Evolutionary conservation across 805 yeast species (phyloP), one percentile per base, ranked within the genome.

Genomic region (Wickerhamomyces bovis): DNA sequence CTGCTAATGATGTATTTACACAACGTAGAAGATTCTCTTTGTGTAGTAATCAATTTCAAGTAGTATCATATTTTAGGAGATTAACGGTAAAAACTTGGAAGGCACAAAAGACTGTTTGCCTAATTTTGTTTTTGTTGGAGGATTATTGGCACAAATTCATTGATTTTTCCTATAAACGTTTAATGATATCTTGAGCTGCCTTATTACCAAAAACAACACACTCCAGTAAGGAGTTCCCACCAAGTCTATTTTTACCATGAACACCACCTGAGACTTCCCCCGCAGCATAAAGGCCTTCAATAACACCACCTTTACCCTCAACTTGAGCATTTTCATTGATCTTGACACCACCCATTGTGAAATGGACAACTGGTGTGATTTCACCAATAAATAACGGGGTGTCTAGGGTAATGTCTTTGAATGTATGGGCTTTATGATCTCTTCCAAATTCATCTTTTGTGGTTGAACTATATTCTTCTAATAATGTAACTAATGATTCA

Each of bases 211-310:
- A 80, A 0, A 80, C 84, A 22, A 53, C 56, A 44, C 62, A 58
- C 41, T 58, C 62, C 28, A 58, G 39, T 9, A 58, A 43, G 16
- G 60, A 55, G 42, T 58, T 58, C 15, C 62, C 62, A n/a, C 56
- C 62, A 2, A 82, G 62, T 61, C 86, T 71, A 54, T 79, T 78
- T 15, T 68, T 72, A 11, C 88, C 88, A 57, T 81, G 87, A 6
- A 81, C 76, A 39, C 86, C 88, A 18, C 86, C 87, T 42, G 82
- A 75, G 19, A 78, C 75, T 58, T 82, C 88, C 13, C 88, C 89
- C 19, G 77, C 77, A 0, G 86, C 86, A 59, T 69, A 81, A 10
- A 81, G 56, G 15, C 81, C 80, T 2, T 63, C 55, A 9, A 69
- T 53, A 2, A 61, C 46, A 16, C 61, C 56, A 39, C 60, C 64